Evolutionary conservation across 768 basidiomycete genomes (phyloP), one percentile per base, ranked within the genome.

Genomic region (Russula vinacea): DNA sequence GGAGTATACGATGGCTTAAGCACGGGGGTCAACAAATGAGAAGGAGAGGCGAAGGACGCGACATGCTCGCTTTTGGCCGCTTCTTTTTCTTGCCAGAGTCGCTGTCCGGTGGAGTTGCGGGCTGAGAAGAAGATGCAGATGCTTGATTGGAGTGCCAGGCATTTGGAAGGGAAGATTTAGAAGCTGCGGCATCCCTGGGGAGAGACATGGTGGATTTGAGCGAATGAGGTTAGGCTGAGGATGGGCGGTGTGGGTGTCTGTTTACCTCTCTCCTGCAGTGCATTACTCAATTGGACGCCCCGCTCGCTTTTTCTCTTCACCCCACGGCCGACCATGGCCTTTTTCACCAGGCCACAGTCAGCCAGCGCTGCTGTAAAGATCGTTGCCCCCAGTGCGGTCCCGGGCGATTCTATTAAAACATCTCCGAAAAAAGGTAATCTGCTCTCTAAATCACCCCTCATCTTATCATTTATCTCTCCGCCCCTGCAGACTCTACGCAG

Each of bases 1-100:
- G 14, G 92, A 91, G 73, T 87, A 92, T 17, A 91, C 89, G 68
- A 90, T 78, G 76, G 84, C 90, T 90, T 58, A 40, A 56, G 52
- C 51, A 47, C 56, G 56, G 67, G 67, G 64, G 68, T 71, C 65
- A 61, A 65, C 61, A 65, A 58, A 47, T 55, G 40, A 53, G 60
- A 45, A 24, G 4, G 39, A 60, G 66, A 60, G 71, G 62, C 68
- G 66, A 69, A 67, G 62, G 37, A 62, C 66, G 66, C 69, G 69
- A 76, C 82, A 70, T 76, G 84, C 87, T 88, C 60, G 83, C 76
- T 74, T 87, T 88, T 70, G 86, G 85, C 57, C 76, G 74, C 64
- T 85, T 79, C 71, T 80, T 78, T 72, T 86, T 87, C 77, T 75
- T 65, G 35, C 47, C 56, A 29, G 65, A 40, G n/a, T 70, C 67